A percentile compares a stretch with the other conserved stretches of the same genome.
phyloP scores from a whole-genome alignment of 768 basidiomycete species.

The Suillus occidentalis region DNA sequence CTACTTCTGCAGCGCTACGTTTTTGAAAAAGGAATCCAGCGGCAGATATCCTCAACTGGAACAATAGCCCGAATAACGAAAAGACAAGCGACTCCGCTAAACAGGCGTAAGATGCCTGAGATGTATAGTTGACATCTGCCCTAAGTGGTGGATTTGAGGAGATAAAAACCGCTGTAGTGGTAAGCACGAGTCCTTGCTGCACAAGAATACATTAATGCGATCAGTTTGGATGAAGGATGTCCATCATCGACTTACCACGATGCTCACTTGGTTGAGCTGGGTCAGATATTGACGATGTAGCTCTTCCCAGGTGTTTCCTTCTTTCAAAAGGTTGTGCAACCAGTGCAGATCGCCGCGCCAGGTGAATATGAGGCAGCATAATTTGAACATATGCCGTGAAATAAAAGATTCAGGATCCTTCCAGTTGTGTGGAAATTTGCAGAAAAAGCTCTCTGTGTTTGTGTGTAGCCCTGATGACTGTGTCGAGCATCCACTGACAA shows the following conservation, averaged over 20 bases:
- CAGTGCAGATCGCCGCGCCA: background rate
- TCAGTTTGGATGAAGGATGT: background rate
- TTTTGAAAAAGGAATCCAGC: background rate
- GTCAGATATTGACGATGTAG: background rate
- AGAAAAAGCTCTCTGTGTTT: background rate
- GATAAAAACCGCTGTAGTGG: background rate
- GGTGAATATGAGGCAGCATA: background rate
- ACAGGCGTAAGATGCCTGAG: background rate
- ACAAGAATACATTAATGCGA: background rate
- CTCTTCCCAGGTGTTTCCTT: background rate
- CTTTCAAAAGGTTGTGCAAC: background rate
- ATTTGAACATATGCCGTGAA: background rate
- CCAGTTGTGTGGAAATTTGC: background rate
- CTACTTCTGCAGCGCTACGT: background rate
- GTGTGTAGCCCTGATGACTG: background rate
- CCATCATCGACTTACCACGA: background rate
- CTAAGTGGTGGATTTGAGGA: background rate
- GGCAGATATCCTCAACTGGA: background rate
- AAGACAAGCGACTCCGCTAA: background rate
- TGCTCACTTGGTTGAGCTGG: background rate
- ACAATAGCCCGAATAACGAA: background rate
- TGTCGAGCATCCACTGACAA: background rate
- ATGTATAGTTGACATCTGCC: background rate
- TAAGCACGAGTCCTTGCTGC: background rate
- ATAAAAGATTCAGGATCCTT: background rate